A percentile compares a stretch with the other conserved stretches of the same genome.
Evolutionary conservation across 2,329 filamentous ascomycete genomes (phyloP).

Genomic region (Trichoderma sp.): DNA sequence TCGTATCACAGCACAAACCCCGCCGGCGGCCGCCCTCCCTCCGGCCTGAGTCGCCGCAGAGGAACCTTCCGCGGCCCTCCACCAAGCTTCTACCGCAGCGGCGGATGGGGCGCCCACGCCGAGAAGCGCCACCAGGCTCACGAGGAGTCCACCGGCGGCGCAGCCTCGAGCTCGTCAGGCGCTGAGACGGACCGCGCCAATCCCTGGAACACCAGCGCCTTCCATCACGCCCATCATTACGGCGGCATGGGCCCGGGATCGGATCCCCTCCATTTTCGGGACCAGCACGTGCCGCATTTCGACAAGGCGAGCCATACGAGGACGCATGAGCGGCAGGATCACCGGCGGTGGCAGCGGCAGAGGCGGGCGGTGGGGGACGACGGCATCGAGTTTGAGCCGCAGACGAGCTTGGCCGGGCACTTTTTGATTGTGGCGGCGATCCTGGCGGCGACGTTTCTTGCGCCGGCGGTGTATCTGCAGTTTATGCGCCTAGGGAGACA

Average conservation of each 20-base stretch:
- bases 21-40: conserved; percentile 73
- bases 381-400: conserved; percentile 39
- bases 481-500: conserved; percentile 35
- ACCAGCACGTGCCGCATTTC: conserved; percentile 64
- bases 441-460: conserved; percentile 44
- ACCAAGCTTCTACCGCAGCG: conserved; percentile 80
- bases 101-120: conserved; percentile 68
- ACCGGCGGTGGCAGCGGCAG: conserved; percentile 37
- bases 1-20: conserved; percentile 58
- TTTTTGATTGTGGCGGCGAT: conserved; percentile 52
- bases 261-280: conserved; percentile 43
- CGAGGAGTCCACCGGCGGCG: conserved; percentile 40
- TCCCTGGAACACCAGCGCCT: conserved; percentile 27
- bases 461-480: conserved; percentile 42
- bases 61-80: conserved; percentile 80
- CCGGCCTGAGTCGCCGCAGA: conserved; percentile 73
- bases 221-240: conserved; percentile 17
- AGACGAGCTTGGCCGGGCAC: conserved; percentile 41
- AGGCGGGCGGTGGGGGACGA: conserved; percentile 40
- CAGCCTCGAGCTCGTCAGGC: not conserved
- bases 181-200: conserved; percentile 4
- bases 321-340: conserved; percentile 66
- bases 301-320: conserved; percentile 68
- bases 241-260: conserved; percentile 60
- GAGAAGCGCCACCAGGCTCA: conserved; percentile 57